These are phyloP conservation scores for Corymbia citriodora DNA, from an alignment of 441 rosid species.

Conservation along the genomic window DNA sequence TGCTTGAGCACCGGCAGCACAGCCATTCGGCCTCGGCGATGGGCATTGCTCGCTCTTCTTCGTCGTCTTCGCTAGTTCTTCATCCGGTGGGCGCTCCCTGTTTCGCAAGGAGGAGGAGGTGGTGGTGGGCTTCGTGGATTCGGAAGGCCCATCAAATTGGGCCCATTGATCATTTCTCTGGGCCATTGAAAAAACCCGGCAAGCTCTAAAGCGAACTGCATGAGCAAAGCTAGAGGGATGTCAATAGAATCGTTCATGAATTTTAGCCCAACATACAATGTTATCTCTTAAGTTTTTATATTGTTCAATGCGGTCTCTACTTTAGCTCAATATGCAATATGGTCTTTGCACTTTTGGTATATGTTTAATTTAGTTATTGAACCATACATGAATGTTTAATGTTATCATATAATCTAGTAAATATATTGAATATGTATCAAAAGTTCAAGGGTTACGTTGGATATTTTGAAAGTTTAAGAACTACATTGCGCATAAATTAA, in stretches of 20 bases:
- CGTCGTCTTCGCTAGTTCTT: not conserved
- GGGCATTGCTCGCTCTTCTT: not conserved
- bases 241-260: no score
- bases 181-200: not conserved
- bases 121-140: not conserved
- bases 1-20: not conserved
- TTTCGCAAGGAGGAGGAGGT: not conserved
- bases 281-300: no score
- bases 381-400: no score
- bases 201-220: not conserved
- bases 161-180: not conserved
- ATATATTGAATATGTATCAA: no score
- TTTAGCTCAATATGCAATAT: no score
- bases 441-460: no score
- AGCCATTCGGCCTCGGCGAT: not conserved
- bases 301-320: accelerated
- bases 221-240: not conserved
- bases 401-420: no score
- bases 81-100: not conserved
- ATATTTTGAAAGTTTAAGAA: no score
- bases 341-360: not conserved
- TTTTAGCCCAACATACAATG: accelerated
- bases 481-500: no score
- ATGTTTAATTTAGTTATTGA: no score
- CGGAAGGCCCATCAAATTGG: not conserved